Base-by-base conservation (phyloP, 305 asterid genomes). In the Solanum chacoense region DNA sequence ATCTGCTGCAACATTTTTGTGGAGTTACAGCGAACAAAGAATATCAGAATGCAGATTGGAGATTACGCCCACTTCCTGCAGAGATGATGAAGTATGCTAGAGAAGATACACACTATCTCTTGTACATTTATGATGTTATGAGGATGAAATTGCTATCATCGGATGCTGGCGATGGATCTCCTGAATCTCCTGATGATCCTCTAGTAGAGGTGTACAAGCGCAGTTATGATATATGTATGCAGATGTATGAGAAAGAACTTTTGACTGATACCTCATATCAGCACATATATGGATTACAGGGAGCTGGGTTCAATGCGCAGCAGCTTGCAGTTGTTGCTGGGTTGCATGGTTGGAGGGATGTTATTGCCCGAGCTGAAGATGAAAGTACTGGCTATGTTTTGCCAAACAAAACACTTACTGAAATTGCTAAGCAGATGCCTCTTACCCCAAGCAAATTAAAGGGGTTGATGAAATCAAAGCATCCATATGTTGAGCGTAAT, bases 31-130 rank as follows among this genome's bases (percentile, higher is more conserved):
- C 99, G 88, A 96, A 97, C 92, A 97, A 97, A 94, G 98, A 96
- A 91, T 97, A 97, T 93, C 99, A 97, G 92, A 97, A 96, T 93
- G 99, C 98, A 26, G 99, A 97, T 90, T 97, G 99, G 99, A 95
- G 99, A 93, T 90, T 95, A 38, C 95, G 99, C 85, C 99, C 99
- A 24, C 99, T 98, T 88, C 99, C 98, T 67, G 76, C 7, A 40
- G 99, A 94, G 90, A 98, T 98, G 99, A 67, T 96, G 90, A 96
- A 98, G 92, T 97, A 97, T 92, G 99, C 99, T 38, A 93, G 99
- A 93, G 99, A 97, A 93, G 99, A 97, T 90, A 96, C 99, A 38
- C 99, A 97, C 91, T 97, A 95, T 94, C 95, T 97, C 92, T 87
- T 97, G 93, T 93, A 94, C 91, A 97, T 97, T 81, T 95, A 95